Evolutionary conservation across 441 rosid genomes (phyloP).

Genomic region (Sinapis alba): DNA sequence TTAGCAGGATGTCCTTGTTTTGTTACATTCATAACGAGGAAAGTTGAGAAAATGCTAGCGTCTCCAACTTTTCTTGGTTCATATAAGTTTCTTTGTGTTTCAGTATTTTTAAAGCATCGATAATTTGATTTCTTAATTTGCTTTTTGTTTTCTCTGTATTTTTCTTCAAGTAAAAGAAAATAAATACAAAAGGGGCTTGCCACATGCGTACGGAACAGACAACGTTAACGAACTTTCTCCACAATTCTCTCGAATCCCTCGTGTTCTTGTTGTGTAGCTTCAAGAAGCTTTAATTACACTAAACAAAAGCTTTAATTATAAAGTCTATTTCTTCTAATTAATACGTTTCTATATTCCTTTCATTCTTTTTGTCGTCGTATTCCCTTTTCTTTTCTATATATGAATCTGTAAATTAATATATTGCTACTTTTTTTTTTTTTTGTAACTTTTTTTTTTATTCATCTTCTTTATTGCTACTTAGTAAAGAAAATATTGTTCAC

Average conservation of each 20-base stretch:
- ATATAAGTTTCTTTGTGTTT: background rate
- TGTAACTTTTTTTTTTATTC: no score
- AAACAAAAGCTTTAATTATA: background rate
- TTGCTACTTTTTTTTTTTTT: no score
- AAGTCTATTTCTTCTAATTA: background rate
- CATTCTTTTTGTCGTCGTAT: background rate
- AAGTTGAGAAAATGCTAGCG: background rate
- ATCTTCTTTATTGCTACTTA: no score
- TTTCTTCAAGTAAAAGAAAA: background rate
- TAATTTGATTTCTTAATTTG: background rate
- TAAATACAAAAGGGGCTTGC: conserved; percentile 3
- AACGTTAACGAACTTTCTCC: conserved; percentile 36
- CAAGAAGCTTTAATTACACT: background rate
- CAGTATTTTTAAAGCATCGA: background rate
- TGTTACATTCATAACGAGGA: background rate
- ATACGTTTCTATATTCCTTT: background rate
- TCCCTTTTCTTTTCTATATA: background rate
- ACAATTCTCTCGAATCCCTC: conserved; percentile 39
- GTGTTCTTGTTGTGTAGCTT: conserved; percentile 15
- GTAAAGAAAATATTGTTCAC: no score
- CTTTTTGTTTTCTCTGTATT: background rate
- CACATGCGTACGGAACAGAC: conserved; percentile 34
- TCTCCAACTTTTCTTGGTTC: background rate
- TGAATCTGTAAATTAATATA: background rate
- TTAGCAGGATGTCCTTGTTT: background rate